phyloP scores from a whole-genome alignment of 2,329 filamentous ascomycete species.

The Trichoderma sp. region DNA sequence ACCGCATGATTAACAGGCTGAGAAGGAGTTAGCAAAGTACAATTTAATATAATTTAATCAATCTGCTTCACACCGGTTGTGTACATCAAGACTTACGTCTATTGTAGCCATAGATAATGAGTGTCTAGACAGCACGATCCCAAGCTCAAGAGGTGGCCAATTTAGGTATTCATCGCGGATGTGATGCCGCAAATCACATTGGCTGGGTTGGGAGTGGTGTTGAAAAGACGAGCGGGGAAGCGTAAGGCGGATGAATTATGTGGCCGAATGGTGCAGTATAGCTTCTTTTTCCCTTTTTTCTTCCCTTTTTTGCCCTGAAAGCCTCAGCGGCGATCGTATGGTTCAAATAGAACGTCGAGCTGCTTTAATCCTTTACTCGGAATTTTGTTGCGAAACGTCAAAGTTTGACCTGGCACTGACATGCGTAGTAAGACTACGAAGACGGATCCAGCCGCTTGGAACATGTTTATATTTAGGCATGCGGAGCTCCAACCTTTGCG shows the following conservation, averaged over 20 bases:
- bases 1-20: neutral
- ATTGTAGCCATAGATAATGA: neutral
- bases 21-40: neutral
- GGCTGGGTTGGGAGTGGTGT: neutral
- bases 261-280: neutral
- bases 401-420: neutral
- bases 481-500: neutral
- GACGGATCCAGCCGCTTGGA: neutral
- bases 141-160: neutral
- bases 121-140: neutral
- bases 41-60: neutral
- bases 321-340: neutral
- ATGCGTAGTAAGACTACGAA: neutral
- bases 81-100: neutral
- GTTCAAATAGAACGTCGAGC: neutral
- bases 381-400: neutral
- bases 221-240: neutral
- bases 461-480: neutral
- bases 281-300: neutral
- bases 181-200: neutral
- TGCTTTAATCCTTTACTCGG: neutral
- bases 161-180: constrained; percentile 3
- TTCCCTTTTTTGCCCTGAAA: neutral
- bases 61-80: neutral
- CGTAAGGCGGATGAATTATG: constrained; percentile 11